Conservation (phyloP, 2,329 filamentous ascomycete species). For the Alternaria consortialis region DNA sequence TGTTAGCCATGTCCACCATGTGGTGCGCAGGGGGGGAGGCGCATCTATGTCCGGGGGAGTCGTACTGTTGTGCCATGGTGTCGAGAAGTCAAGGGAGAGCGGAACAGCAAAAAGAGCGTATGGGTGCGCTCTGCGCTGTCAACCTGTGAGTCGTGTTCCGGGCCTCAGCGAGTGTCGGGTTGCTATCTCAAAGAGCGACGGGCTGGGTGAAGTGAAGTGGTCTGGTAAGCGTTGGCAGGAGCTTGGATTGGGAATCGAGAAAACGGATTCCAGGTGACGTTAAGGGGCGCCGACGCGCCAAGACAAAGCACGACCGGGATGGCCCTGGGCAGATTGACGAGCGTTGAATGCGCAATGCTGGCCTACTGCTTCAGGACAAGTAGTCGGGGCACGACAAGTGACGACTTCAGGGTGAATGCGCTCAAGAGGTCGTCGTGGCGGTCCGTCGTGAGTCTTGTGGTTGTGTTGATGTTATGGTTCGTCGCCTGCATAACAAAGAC, state of each 20-base stretch:
- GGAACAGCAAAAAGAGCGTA: conserved; percentile 23
- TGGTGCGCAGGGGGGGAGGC: conserved; percentile 3
- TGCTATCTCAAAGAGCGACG: conserved; percentile 2
- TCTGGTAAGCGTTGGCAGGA: conserved; percentile 19
- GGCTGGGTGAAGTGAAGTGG: neutral
- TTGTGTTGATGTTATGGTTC: conserved; percentile 7
- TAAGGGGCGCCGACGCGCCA: conserved; percentile 27
- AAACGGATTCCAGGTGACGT: conserved; percentile 27
- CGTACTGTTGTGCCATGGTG: conserved; percentile 50
- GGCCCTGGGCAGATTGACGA: conserved; percentile 18
- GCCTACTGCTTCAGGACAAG: conserved; percentile 11
- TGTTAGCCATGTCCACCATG: conserved; percentile 33
- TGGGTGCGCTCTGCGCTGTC: conserved; percentile 28
- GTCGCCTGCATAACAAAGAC: conserved; percentile 13
- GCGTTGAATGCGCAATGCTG: conserved; percentile 20
- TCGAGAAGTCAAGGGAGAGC: conserved; percentile 20
- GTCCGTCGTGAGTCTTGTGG: neutral
- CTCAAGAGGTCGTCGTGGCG: neutral
- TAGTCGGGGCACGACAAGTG: neutral
- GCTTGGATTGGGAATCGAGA: conserved; percentile 25
- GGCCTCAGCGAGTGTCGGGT: conserved; percentile 13
- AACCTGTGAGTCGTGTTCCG: conserved; percentile 2
- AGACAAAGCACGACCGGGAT: conserved; percentile 20
- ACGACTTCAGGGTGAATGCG: neutral
- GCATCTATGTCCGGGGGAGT: conserved; percentile 6